Evolutionary conservation across 345 rosid species (phyloP).

Genomic region (Orychophragmus violaceus): DNA sequence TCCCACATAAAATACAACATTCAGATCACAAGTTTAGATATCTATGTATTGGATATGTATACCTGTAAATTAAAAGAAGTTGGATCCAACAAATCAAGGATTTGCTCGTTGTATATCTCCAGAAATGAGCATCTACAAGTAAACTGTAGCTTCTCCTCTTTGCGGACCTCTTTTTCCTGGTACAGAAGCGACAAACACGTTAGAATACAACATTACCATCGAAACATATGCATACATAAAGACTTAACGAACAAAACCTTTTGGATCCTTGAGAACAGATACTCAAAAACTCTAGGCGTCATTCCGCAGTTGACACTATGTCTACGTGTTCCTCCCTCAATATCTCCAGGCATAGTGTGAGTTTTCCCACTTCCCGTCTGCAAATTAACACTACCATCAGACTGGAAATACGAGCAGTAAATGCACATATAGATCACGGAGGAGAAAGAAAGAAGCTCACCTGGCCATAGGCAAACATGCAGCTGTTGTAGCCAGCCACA

Average conservation of each 20-base stretch:
- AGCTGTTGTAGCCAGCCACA: slow-evolving; percentile 89
- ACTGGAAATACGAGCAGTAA: not conserved
- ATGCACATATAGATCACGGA: not conserved
- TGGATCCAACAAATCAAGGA: slow-evolving; percentile 93
- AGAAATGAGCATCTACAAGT: too few relatives aligned
- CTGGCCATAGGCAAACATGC: slow-evolving; percentile 88
- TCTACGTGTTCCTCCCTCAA: too few relatives aligned
- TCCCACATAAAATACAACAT: too few relatives aligned
- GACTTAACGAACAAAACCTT: slow-evolving; percentile 42
- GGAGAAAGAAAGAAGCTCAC: too few relatives aligned
- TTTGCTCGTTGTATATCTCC: slow-evolving; percentile 96
- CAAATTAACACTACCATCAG: slow-evolving; percentile 17
- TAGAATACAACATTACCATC: not conserved
- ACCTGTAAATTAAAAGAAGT: slow-evolving; percentile 84
- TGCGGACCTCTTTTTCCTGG: slow-evolving; percentile 82
- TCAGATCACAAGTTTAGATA: not conserved
- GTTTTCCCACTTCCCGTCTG: too few relatives aligned
- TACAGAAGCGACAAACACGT: slow-evolving; percentile 13
- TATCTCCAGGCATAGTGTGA: too few relatives aligned
- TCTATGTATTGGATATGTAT: not conserved
- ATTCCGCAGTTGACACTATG: too few relatives aligned
- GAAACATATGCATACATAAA: not conserved
- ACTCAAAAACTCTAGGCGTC: slow-evolving; percentile 94
- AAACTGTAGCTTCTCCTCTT: slow-evolving; percentile 86
- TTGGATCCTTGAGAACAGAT: slow-evolving; percentile 79